phyloP scores from a whole-genome alignment of 129 eudicot genomes.

The Calendula officinalis region DNA sequence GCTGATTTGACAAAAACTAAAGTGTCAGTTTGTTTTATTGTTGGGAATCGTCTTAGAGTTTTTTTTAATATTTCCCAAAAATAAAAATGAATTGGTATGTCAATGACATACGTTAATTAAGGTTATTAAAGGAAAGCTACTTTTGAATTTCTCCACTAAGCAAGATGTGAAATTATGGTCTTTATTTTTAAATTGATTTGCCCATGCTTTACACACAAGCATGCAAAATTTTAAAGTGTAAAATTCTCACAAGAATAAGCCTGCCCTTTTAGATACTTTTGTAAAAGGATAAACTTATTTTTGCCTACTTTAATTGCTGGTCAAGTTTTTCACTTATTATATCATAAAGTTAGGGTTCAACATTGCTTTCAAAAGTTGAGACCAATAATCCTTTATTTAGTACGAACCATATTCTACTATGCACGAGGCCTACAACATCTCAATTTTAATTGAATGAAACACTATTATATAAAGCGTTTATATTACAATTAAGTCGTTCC shows the following conservation, averaged over 20 bases:
- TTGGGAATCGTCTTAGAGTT: too few relatives aligned
- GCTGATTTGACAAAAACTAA: too few relatives aligned
- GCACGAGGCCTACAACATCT: not conserved
- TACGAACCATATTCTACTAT: not conserved
- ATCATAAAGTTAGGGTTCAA: not conserved
- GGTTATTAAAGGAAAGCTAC: conserved; percentile 30
- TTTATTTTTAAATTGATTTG: conserved; percentile 27
- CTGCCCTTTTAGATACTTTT: conserved; percentile 41
- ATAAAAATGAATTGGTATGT: too few relatives aligned
- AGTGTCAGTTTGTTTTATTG: too few relatives aligned
- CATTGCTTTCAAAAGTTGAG: not conserved
- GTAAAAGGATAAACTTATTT: conserved; percentile 23
- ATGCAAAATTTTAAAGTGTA: conserved; percentile 37
- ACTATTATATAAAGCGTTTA: too few relatives aligned
- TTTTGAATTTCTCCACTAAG: conserved; percentile 37
- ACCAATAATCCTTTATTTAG: not conserved
- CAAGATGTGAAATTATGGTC: conserved; percentile 31
- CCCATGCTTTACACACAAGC: conserved; percentile 54
- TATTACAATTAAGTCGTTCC: too few relatives aligned
- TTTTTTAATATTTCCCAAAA: too few relatives aligned
- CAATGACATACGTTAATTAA: conserved; percentile 4
- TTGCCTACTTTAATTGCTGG: not conserved
- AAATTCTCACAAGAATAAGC: conserved; percentile 32
- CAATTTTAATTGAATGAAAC: not conserved
- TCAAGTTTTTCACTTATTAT: not conserved